Conservation (phyloP, 768 basidiomycete genomes). For the Suillus cothurnatus region DNA sequence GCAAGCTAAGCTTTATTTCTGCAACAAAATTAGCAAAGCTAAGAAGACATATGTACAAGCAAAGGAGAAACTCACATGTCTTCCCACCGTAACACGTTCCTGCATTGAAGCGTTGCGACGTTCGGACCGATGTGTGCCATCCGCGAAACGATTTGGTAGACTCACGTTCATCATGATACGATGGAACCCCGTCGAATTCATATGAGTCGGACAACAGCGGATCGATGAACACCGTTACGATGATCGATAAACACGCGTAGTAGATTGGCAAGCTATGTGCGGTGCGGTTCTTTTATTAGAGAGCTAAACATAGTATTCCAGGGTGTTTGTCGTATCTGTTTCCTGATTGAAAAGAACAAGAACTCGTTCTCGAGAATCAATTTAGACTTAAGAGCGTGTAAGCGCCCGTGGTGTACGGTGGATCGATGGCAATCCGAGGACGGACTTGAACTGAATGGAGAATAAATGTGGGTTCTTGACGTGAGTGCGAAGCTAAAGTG, state of each 20-base stretch:
- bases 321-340: neutral
- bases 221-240: slow-evolving; percentile 1
- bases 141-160: neutral
- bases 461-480: neutral
- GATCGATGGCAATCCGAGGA: neutral
- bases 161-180: slow-evolving; percentile 7
- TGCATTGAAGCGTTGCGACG: slow-evolving; percentile 1
- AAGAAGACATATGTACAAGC: neutral
- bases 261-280: neutral
- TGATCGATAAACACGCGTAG: neutral
- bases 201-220: neutral
- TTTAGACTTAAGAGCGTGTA: slow-evolving; percentile 1
- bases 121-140: slow-evolving; percentile 6
- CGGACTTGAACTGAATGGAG: neutral
- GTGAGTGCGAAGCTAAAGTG: slow-evolving; percentile 4
- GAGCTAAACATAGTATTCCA: neutral
- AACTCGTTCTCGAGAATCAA: neutral
- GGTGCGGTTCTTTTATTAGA: slow-evolving; percentile 1
- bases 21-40: slow-evolving; percentile 10
- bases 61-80: slow-evolving; percentile 8
- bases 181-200: neutral
- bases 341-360: neutral
- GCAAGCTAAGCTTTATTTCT: neutral
- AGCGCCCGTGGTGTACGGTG: neutral
- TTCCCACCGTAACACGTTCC: slow-evolving; percentile 11